A percentile compares a stretch with the other conserved stretches of the same genome.
Evolutionary conservation across 75 land plant genomes (phyloP).

Genomic region (Azolla pinnata): DNA sequence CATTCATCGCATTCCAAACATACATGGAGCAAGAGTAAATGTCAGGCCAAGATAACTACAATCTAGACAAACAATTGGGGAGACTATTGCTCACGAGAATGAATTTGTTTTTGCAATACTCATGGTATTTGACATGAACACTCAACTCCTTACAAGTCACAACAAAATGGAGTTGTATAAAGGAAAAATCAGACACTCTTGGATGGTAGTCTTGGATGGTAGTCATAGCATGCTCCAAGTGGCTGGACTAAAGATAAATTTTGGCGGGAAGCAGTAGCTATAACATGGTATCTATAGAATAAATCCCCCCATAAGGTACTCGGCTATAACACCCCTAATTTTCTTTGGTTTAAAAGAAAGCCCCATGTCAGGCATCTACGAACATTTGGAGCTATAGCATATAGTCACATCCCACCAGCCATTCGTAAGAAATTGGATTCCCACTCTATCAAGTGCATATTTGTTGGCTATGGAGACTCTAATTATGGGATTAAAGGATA

Average conservation of each 20-base stretch:
- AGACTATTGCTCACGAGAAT: too few relatives aligned
- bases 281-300: neutral
- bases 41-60: too few relatives aligned
- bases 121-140: slow-evolving; percentile 9
- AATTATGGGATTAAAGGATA: neutral
- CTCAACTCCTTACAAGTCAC: slow-evolving; percentile 5
- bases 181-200: slow-evolving; percentile 7
- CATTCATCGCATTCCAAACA: neutral
- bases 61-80: too few relatives aligned
- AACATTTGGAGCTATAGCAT: too few relatives aligned
- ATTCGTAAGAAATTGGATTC: neutral
- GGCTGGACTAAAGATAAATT: slow-evolving; percentile 1
- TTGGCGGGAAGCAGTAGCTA: slow-evolving; percentile 9
- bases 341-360: too few relatives aligned
- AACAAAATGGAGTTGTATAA: slow-evolving; percentile 10
- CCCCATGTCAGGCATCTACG: too few relatives aligned
- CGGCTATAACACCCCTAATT: neutral
- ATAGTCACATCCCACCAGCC: neutral
- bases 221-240: neutral
- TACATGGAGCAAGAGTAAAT: neutral
- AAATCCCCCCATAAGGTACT: neutral
- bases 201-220: too few relatives aligned
- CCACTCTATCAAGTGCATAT: neutral
- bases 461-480: neutral
- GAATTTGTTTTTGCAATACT: too few relatives aligned